phyloP scores from a whole-genome alignment of 805 yeast genomes.

The Komagataella mondaviorum region DNA sequence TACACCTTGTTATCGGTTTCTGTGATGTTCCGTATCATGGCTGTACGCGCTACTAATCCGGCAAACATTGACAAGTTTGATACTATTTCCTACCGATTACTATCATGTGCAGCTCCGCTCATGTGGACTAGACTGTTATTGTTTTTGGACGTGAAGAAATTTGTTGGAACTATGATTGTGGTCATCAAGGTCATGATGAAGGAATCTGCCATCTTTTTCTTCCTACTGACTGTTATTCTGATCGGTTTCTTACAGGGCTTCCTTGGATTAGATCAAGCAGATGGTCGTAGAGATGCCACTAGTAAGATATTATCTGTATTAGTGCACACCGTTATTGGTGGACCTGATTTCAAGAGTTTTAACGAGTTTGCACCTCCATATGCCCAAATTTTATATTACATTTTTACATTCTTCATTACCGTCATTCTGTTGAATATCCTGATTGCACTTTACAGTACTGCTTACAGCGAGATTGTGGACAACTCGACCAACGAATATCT shows the following conservation, averaged over 20 bases:
- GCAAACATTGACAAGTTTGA: conserved; percentile 10
- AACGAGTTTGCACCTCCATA: conserved; percentile 73
- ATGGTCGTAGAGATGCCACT: conserved; percentile 72
- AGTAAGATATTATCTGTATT: conserved; percentile 46
- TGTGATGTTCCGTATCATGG: conserved; percentile 38
- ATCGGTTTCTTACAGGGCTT: conserved; percentile 81
- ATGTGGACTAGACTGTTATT: conserved; percentile 75
- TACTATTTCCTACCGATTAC: conserved; percentile 41
- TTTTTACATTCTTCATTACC: conserved; percentile 61
- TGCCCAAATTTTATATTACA: conserved; percentile 66
- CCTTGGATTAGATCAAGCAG: conserved; percentile 77
- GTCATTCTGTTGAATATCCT: conserved; percentile 71
- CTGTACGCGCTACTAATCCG: conserved; percentile 15
- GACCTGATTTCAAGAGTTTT: conserved; percentile 59
- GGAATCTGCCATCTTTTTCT: conserved; percentile 75
- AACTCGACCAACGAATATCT: conserved; percentile 78
- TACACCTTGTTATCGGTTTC: conserved; percentile 42
- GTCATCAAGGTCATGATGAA: conserved; percentile 78
- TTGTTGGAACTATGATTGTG: conserved; percentile 83
- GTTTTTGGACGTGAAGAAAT: conserved; percentile 64
- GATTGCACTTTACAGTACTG: conserved; percentile 75
- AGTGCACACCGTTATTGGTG: conserved; percentile 61
- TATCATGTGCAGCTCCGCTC: conserved; percentile 75
- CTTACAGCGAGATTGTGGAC: conserved; percentile 68
- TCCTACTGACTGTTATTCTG: conserved; percentile 53